Evolutionary conservation across 805 yeast genomes (phyloP).

Genomic region (Candida rishiriensis): DNA sequence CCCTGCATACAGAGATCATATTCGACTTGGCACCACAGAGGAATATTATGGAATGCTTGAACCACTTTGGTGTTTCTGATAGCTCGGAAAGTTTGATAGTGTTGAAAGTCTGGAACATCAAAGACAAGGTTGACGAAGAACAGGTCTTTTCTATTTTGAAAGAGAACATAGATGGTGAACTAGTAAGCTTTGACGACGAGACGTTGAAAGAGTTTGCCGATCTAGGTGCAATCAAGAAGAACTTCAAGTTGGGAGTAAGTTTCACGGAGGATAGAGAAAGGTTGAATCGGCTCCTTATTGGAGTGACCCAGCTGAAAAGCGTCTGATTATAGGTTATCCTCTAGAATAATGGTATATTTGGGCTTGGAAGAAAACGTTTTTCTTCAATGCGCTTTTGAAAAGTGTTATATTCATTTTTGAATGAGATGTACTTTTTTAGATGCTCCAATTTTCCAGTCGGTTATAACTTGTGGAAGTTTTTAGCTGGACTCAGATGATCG

Average conservation of each 20-base stretch:
- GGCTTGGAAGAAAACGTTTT: too few species aligned
- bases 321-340: conserved; percentile 4
- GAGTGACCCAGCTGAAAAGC: conserved; percentile 28
- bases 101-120: conserved; percentile 39
- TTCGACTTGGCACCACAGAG: conserved; percentile 65
- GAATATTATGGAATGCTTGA: conserved; percentile 68
- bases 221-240: conserved; percentile 21
- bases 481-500: too few species aligned
- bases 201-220: conserved; percentile 29
- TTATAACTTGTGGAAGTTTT: too few species aligned
- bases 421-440: too few species aligned
- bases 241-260: conserved; percentile 22
- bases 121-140: conserved; percentile 13
- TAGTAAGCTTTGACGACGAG: conserved; percentile 31
- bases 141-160: conserved; percentile 14
- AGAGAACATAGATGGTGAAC: conserved; percentile 30
- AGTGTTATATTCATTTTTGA: too few species aligned
- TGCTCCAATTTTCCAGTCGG: too few species aligned
- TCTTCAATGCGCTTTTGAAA: too few species aligned
- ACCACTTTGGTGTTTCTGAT: conserved; percentile 63
- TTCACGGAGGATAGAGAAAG: conserved; percentile 12
- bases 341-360: too few species aligned
- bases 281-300: conserved; percentile 22
- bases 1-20: conserved; percentile 67
- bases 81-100: conserved; percentile 42